Evolutionary conservation across 2,329 filamentous ascomycete species (phyloP), one percentile per base, ranked within the genome.

Genomic region (Hypoxylon sp.): DNA sequence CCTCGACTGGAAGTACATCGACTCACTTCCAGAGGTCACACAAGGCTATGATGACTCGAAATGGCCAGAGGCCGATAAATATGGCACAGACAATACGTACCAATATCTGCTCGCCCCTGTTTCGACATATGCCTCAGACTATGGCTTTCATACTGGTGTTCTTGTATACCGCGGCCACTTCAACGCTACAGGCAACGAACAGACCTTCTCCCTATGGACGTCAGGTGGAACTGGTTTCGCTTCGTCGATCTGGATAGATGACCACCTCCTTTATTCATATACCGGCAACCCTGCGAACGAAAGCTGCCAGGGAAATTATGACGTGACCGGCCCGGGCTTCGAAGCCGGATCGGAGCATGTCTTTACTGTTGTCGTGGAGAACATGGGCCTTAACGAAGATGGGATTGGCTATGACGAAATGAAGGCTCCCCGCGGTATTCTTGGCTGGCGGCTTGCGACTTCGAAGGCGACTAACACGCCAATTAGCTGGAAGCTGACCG

Each of bases 161-260:
- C 81, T 93, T 0, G 70, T 94, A 30, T 93, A 87, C 80, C 86
- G 91, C 1, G 91, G 91, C 0, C 83, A 88, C 68, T 94, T 95
- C 74, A 84, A 81, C 1, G 87, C 91, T 4, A 84, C 81, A 0
- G 90, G 90, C 12, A 78, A 82, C 1, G 90, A 93, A 69, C 80
- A 80, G 0, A 80, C 78, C 0, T 79, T 94, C 46, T 83, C 78
- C 59, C 73, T 91, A 16, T 80, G 79, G 48, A 90, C 89, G 0
- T 85, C 89, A 68, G 92, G 92, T 28, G 92, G 91, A 1, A 83
- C 78, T 1, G 91, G 86, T 0, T 94, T 87, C 64, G 91, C 88
- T 5, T 85, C 84, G 58, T 87, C 88, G 0, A 84, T 88, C n/a
- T 95, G 89, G 88, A 78, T 94, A 2, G 85, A 91, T 71, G 89